Evolutionary conservation across 106 monocot species (phyloP), one percentile per base, ranked within the genome.

Genomic region (Allium cepa): DNA sequence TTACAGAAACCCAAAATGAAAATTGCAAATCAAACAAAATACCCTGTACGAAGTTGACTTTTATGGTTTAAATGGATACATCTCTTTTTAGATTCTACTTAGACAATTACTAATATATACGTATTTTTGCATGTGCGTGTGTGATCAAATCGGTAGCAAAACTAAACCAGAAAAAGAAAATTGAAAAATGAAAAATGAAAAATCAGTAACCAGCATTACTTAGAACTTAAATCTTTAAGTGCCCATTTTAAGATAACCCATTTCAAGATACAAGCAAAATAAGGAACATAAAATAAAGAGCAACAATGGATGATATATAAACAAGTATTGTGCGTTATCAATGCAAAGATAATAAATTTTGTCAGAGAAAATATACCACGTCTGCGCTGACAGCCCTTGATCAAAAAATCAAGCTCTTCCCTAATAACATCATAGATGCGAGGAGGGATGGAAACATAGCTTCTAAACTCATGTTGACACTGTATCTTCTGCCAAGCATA

Each of bases 401-500:
- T 74, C 18, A 87, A 36, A 69, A 55, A 58, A 53, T 73, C 76
- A 45, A 99, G 50, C 57, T 80, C 72, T 26, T 66, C 67, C 52
- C 63, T 83, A 17, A 99, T 85, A 57, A 83, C 90, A 73, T n/a
- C 47, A 77, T 86, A 99, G 53, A 93, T 53, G 47, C 72, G 78
- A 46, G 78, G 18, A 68, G 90, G 86, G 63, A 86, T 87, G 63
- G 75, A 84, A 9, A 99, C 4, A 57, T 77, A 75, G 71, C 92
- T 99, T 46, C 73, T 69, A 68, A 99, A 99, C 59, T 84, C 69
- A 63, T 85, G 86, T 50, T 79, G 79, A 73, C 99, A 99, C 49
- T 79, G 70, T 56, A 99, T 99, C 69, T 75, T 87, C 77, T 99
- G 99, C 99, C 99, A 99, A 28, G 80, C 47, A 48, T 59, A 64